Percentiles rank a stretch among this genome's conserved stretches.
Evolutionary conservation across 1,284 basidiomycete species (phyloP).

Genomic region (Fomitopsis betulina): DNA sequence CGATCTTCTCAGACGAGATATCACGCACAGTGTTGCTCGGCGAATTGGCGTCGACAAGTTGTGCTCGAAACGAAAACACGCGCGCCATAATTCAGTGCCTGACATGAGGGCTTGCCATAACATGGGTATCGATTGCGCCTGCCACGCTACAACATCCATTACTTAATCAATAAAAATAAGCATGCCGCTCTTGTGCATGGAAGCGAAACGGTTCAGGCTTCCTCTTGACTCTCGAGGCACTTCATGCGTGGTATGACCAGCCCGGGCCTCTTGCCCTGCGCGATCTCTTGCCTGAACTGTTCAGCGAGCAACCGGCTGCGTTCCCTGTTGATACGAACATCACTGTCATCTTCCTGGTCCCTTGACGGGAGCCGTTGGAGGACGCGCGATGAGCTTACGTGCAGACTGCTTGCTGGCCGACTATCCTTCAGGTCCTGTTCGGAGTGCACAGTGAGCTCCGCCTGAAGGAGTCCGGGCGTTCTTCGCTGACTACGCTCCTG

Average conservation of each 20-base stretch:
- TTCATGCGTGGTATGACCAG: slow-evolving; percentile 19
- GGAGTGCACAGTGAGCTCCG: not conserved
- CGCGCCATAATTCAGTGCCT: no score
- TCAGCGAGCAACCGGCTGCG: slow-evolving; percentile 10
- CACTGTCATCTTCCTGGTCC: slow-evolving; percentile 14
- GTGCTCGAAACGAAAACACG: no score
- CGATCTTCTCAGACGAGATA: no score
- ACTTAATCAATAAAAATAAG: not conserved
- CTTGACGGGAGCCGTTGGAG: slow-evolving; percentile 13
- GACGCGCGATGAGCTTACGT: not conserved
- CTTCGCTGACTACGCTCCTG: not conserved
- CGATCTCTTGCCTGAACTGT: slow-evolving; percentile 14
- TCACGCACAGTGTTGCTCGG: no score
- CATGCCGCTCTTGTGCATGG: not conserved
- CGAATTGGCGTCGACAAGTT: no score
- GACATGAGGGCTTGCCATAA: no score
- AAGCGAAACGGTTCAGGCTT: slow-evolving; percentile 4
- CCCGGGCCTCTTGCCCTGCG: slow-evolving; percentile 17
- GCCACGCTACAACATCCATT: not conserved
- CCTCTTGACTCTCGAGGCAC: slow-evolving; percentile 25
- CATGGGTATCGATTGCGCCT: no score
- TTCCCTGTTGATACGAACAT: slow-evolving; percentile 11
- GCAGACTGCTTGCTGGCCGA: not conserved
- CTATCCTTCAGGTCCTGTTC: not conserved
- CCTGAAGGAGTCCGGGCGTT: not conserved